Base-by-base conservation (phyloP, 2,329 filamentous ascomycete species). In the Phyllachora maydis region DNA sequence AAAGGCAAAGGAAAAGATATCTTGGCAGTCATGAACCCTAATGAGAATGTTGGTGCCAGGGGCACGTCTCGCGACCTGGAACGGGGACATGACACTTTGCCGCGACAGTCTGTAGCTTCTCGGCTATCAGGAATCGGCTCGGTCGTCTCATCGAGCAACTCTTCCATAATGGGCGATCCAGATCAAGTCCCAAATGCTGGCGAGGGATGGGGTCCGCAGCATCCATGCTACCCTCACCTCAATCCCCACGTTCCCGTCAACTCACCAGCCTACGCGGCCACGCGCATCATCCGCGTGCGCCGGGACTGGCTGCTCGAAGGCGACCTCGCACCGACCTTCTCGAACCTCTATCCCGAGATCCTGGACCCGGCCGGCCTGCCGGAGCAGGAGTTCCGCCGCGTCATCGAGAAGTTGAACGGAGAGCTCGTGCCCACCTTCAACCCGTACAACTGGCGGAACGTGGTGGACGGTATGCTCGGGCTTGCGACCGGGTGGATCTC, bases 321-420 rank as follows among this genome's bases (percentile, higher is more conserved):
- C 17, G 88, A 98, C 45, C 54, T 92, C 14, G 85, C 83, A 2
- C 88, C 88, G 0, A 81, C 83, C 0, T 95, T 90, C 42, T 88
- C 79, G 10, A 93, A 95, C 38, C 57, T 93, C 3, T 98, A 98
- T 39, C 88, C 88, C 0, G 88, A 98, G 42, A 91, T 98, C 28
- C 56, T 98, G 6, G 83, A 93, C 34, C 79, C 82, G 1, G 67
- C 66, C 0, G 67, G 83, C 16, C 52, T 98, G 20, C 62, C 67
- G 1, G 88, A 98, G 45, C 71, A 73, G 28, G 79, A 91, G 36
- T 98, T 98, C 40, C 68, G 88, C 4, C 59, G 59, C 8, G 52
- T 95, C 15, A 67, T 98, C 26, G 69, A 82, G 28, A 76, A 71
- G 38, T 59, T 95, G 25, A 98, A 98, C 40, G 51, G 63, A 8